Percentiles rank a stretch among this genome's conserved stretches.
phyloP scores from a whole-genome alignment of 306 rosid genomes.

The Casuarina cunninghamiana region DNA sequence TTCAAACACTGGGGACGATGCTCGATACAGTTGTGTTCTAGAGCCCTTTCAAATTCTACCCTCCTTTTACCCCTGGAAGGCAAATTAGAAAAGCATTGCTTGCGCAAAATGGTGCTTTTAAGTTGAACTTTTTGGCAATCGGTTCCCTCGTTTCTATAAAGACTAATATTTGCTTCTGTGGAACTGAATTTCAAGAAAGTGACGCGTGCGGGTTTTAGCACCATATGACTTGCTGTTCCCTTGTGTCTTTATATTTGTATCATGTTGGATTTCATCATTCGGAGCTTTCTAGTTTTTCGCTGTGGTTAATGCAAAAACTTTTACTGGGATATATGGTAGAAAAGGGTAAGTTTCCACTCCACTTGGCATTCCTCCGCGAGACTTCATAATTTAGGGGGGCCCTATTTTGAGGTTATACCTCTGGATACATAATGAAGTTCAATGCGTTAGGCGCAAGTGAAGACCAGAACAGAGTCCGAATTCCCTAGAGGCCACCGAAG shows the following conservation, averaged over 20 bases:
- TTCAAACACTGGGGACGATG: conserved; percentile 93
- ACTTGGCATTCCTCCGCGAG: no score
- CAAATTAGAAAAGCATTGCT: not conserved
- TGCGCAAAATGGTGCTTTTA: not conserved
- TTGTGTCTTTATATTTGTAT: not conserved
- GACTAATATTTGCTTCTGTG: not conserved
- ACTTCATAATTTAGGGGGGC: no score
- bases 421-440: no score
- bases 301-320: not conserved
- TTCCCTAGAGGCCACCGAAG: no score
- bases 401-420: no score
- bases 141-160: not conserved
- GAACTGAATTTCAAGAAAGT: conserved; percentile 4
- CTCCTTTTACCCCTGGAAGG: not conserved
- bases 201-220: not conserved
- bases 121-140: not conserved
- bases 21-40: conserved; percentile 91
- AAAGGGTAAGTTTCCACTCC: no score
- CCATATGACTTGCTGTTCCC: not conserved
- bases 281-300: not conserved
- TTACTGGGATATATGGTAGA: no score
- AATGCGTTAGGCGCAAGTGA: no score
- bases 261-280: not conserved
- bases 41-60: conserved; percentile 5
- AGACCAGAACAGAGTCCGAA: no score